Evolutionary conservation across 2,329 filamentous ascomycete genomes (phyloP).

Genomic region (Aspergillus novoparasiticus): DNA sequence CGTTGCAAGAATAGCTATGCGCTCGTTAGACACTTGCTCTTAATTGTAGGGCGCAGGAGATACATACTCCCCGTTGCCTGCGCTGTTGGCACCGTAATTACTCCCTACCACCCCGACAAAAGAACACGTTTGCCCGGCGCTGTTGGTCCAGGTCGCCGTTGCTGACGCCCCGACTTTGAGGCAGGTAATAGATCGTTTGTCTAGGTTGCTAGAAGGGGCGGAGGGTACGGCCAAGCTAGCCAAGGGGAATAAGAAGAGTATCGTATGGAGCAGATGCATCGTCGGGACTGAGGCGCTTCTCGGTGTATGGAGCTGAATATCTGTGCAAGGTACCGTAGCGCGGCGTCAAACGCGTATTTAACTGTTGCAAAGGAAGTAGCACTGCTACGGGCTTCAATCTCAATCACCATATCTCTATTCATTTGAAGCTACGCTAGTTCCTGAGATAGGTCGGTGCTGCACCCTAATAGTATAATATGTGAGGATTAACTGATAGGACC

Average conservation of each 20-base stretch:
- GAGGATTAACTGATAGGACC: neutral
- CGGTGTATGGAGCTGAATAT: neutral
- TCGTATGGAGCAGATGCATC: neutral
- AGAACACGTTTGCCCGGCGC: neutral
- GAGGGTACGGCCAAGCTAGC: neutral
- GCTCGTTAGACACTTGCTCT: neutral
- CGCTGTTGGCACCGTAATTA: neutral
- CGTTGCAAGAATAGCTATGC: conserved; percentile 23
- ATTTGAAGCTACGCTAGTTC: neutral
- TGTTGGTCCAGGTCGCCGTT: neutral
- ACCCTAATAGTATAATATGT: neutral
- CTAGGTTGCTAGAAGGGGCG: neutral
- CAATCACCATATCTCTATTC: neutral
- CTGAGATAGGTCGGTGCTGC: neutral
- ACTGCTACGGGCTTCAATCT: too few relatives aligned
- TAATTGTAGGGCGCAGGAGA: neutral
- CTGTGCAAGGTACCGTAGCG: too few relatives aligned
- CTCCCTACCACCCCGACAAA: neutral
- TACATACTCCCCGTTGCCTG: neutral
- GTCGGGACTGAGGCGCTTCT: neutral
- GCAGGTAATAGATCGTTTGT: neutral
- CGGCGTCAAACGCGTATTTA: neutral
- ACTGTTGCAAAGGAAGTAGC: neutral
- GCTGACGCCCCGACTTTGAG: neutral
- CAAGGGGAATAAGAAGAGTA: neutral